Percentiles rank a stretch among this genome's conserved stretches.
phyloP scores from a whole-genome alignment of 768 basidiomycete species.

The Mycena kentingensis region DNA sequence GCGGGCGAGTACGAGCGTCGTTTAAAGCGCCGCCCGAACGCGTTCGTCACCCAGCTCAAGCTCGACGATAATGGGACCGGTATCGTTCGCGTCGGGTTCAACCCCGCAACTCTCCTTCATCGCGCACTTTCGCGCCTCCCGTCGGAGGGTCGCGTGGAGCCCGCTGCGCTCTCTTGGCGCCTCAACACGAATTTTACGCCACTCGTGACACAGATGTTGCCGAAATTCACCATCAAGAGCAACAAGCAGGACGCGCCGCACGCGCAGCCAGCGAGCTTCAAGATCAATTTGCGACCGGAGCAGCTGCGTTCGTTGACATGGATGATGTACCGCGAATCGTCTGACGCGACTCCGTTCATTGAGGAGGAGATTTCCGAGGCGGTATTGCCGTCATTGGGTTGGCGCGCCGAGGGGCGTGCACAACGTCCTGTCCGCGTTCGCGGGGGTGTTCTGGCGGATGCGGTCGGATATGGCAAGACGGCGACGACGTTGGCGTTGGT shows the following conservation, averaged over 20 bases:
- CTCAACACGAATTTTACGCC: conserved; percentile 79
- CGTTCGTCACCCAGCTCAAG: conserved; percentile 85
- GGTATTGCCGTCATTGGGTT: conserved; percentile 80
- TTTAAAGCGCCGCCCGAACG: conserved; percentile 81
- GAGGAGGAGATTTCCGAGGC: conserved; percentile 97
- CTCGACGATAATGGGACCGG: conserved; percentile 64
- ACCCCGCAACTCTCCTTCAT: conserved; percentile 84
- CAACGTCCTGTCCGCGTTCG: conserved; percentile 72
- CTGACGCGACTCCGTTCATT: conserved; percentile 68
- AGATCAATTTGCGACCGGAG: conserved; percentile 71
- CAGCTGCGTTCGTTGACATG: conserved; percentile 89
- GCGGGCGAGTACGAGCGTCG: conserved; percentile 89
- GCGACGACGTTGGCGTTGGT: conserved; percentile 91
- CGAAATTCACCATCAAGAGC: conserved; percentile 70
- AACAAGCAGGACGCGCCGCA: conserved; percentile 76
- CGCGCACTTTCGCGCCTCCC: conserved; percentile 84
- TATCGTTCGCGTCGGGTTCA: conserved; percentile 81
- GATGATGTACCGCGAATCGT: conserved; percentile 84
- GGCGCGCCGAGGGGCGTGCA: conserved; percentile 93
- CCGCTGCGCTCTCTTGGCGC: conserved; percentile 69
- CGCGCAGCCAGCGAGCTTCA: conserved; percentile 79
- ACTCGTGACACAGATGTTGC: conserved; percentile 54
- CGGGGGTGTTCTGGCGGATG: conserved; percentile 92
- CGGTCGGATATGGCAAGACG: conserved; percentile 97
- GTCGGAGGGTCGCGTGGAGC: conserved; percentile 47